A percentile compares a stretch with the other conserved stretches of the same genome.
These are phyloP conservation scores for Elsinoe ampelina DNA, from an alignment of 2,329 filamentous ascomycete species.

Conservation along the genomic window DNA sequence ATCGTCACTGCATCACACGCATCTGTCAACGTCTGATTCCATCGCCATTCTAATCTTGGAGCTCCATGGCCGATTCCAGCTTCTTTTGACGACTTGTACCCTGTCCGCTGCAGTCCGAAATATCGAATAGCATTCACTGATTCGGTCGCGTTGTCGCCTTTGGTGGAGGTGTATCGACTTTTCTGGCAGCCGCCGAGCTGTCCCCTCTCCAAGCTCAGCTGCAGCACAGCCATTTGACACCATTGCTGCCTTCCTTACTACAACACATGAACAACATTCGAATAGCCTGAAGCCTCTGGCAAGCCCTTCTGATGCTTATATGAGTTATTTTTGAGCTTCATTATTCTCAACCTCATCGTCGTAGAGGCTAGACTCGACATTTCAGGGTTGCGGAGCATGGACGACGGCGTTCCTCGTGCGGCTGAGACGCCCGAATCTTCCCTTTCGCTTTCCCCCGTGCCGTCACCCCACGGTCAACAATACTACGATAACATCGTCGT, in stretches of 20 bases:
- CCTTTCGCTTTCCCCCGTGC: slow-evolving; percentile 15
- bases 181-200: slow-evolving; percentile 5
- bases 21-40: neutral
- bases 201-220: neutral
- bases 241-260: neutral
- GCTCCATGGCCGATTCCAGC: neutral
- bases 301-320: neutral
- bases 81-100: neutral
- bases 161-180: slow-evolving; percentile 7
- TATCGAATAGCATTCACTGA: neutral
- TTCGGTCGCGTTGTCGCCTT: slow-evolving; percentile 5
- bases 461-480: slow-evolving; percentile 16
- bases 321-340: neutral
- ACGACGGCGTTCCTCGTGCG: slow-evolving; percentile 6
- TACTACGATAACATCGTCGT: slow-evolving; percentile 22
- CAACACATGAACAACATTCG: neutral
- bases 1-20: neutral
- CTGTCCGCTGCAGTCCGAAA: neutral
- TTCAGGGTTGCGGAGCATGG: neutral
- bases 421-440: slow-evolving; percentile 9
- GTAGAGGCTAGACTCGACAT: neutral
- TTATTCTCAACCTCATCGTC: neutral
- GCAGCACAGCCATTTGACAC: neutral
- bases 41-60: slow-evolving; percentile 1
- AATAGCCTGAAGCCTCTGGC: neutral